Base-by-base conservation (phyloP, 305 asterid species). In the Stenogyne calaminthoides region DNA sequence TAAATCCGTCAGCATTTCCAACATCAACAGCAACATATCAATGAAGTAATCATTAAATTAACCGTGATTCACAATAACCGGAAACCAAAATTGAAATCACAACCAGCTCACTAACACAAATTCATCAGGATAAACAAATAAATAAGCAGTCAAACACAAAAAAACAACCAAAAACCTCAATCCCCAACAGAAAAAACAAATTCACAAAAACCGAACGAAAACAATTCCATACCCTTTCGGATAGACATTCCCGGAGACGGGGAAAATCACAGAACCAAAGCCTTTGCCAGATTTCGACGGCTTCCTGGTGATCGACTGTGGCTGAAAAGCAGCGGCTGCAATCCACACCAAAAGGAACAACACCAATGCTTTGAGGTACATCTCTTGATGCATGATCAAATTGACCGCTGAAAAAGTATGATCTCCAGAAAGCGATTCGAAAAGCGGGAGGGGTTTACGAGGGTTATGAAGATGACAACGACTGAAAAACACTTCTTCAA, bases 211-310 rank as follows among this genome's bases (percentile, higher is more conserved):
- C 2, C 7, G 65, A 49, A 59, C 4, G 46, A 8, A 57, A 64
- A 25, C 27, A 67, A 52, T 8, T 36, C 2, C 82, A 25, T 67
- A 93, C 98, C 98, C 98, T 66, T 79, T 64, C 3, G 98, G 98
- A 87, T 91, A 93, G 74, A 91, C 97, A 74, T 89, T 91, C 70
- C 98, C 97, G 46, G 88, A 55, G 64, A 93, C 82, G 6, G 97
- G 97, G 69, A 91, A 87, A 71, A 91, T 46, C 69, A 91, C 83
- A 62, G 98, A 91, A 25, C 76, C 79, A 63, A 39, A 78, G 55
- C 74, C 74, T 58, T 71, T 75, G 18, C 67, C 76, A 8, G 88
- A 76, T 52, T 86, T 80, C 6, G 62, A 37, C 54, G 12, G 76
- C 47, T 54, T 67, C 52, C 56, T 73, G 73, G 22, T 54, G 52